These are phyloP conservation scores for Candida awuae DNA, from an alignment of 805 yeast species.

Conservation along the genomic window DNA sequence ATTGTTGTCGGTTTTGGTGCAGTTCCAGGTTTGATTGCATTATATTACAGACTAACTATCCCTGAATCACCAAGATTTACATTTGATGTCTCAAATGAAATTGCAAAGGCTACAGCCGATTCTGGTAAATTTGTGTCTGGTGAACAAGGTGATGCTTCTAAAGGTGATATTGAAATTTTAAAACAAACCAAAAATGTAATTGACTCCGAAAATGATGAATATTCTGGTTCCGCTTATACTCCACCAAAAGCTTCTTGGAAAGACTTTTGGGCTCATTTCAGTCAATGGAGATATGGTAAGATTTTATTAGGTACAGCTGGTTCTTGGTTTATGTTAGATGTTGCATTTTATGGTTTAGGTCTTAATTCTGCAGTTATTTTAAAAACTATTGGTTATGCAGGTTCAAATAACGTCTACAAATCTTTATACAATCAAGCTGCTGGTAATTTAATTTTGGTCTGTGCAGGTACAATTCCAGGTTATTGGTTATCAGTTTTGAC, in stretches of 20 bases:
- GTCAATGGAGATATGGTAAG: constrained; percentile 82
- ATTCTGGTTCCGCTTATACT: constrained; percentile 26
- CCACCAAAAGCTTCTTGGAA: constrained; percentile 77
- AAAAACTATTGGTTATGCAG: constrained; percentile 77
- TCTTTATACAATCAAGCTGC: constrained; percentile 72
- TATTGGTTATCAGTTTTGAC: constrained; percentile 83
- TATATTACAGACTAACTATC: constrained; percentile 86
- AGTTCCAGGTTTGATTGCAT: constrained; percentile 78
- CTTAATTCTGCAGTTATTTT: constrained; percentile 75
- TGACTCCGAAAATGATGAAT: too few species aligned
- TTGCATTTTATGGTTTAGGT: constrained; percentile 85
- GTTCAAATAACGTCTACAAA: constrained; percentile 58
- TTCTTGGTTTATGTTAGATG: constrained; percentile 85
- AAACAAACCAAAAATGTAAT: constrained; percentile 38
- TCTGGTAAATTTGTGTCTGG: constrained; percentile 44
- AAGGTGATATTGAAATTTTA: constrained; percentile 36
- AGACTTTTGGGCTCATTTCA: constrained; percentile 68
- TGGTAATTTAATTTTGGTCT: constrained; percentile 84
- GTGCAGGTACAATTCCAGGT: constrained; percentile 95
- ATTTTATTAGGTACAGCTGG: constrained; percentile 83
- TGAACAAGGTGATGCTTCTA: constrained; percentile 41
- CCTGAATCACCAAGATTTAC: constrained; percentile 93
- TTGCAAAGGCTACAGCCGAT: constrained; percentile 50
- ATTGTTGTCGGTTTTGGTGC: constrained; percentile 81
- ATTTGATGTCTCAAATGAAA: constrained; percentile 60